These are phyloP conservation scores for Thinopyrum obtusiflorum DNA, from an alignment of 202 grass and related monocot genomes.

Conservation along the genomic window DNA sequence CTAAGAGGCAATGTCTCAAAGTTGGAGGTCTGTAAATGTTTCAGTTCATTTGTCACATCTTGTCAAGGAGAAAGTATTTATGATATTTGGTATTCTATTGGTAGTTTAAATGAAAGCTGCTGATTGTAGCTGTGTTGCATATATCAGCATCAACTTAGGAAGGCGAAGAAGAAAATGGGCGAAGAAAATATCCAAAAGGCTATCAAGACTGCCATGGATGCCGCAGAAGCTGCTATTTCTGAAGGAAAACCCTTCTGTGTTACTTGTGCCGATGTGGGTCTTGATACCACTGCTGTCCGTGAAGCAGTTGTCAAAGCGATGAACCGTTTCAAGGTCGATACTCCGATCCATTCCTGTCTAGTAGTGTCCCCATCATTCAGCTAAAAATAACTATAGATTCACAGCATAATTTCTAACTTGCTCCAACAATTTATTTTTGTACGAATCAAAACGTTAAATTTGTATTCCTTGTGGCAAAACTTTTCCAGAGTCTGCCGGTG, in stretches of 20 bases:
- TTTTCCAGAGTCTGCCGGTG: conserved; percentile 51
- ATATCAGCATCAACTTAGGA: conserved; percentile 71
- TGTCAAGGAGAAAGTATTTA: background rate
- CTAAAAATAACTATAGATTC: background rate
- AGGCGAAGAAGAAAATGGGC: conserved; percentile 83
- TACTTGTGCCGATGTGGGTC: conserved; percentile 60
- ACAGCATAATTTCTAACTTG: background rate
- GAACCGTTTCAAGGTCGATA: conserved; percentile 51
- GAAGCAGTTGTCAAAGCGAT: conserved; percentile 92
- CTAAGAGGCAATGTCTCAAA: conserved; percentile 67
- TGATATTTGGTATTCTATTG: background rate
- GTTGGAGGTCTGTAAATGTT: conserved; percentile 59
- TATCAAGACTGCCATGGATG: conserved; percentile 55
- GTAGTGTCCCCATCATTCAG: background rate
- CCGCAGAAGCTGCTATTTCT: conserved; percentile 62
- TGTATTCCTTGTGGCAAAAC: background rate
- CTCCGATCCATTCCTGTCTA: background rate
- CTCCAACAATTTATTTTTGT: background rate
- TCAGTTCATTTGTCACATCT: background rate
- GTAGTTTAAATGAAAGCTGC: background rate
- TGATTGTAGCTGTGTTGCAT: background rate
- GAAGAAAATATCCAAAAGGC: conserved; percentile 88
- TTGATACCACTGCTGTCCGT: conserved; percentile 70
- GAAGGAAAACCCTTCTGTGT: conserved; percentile 65
- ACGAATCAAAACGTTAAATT: background rate